phyloP scores from a whole-genome alignment of 2,329 filamentous ascomycete genomes.

The Colletotrichum abscissum region DNA sequence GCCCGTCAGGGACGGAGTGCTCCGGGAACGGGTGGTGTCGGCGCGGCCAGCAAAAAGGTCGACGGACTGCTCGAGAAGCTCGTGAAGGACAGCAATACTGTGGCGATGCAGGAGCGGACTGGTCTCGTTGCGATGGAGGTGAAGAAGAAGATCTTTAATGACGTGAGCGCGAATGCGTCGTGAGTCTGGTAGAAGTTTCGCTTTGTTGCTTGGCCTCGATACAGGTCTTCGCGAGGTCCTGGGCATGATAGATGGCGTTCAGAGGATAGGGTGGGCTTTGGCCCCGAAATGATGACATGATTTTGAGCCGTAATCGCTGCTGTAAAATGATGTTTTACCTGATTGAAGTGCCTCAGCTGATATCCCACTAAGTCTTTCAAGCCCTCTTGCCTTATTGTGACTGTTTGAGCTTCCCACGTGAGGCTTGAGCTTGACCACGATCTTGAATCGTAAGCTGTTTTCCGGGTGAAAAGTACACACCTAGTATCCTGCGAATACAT shows the following conservation, averaged over 20 bases:
- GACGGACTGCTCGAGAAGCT: conserved; percentile 69
- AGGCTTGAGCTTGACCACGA: no score
- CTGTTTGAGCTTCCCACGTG: background rate
- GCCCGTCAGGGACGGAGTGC: conserved; percentile 45
- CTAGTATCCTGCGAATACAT: no score
- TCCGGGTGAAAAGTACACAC: no score
- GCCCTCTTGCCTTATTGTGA: background rate
- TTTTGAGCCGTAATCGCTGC: background rate
- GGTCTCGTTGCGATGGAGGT: conserved; percentile 71
- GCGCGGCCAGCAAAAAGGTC: conserved; percentile 43
- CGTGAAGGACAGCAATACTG: conserved; percentile 68
- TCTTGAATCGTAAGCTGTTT: background rate
- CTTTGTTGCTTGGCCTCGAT: conserved; percentile 21
- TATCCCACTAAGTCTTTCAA: background rate
- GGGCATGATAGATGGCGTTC: conserved; percentile 35
- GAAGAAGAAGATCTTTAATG: conserved; percentile 72
- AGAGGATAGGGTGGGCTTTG: conserved; percentile 25
- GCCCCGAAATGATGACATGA: conserved; percentile 32
- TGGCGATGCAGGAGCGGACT: conserved; percentile 71
- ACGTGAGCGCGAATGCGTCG: conserved; percentile 43
- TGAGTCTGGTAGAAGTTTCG: background rate
- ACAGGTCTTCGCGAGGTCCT: background rate
- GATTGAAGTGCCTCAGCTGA: background rate
- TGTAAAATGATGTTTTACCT: background rate
- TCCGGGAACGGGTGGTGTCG: conserved; percentile 38